phyloP scores from a whole-genome alignment of 208 protist species.

The Vickermania spadyakhi region DNA sequence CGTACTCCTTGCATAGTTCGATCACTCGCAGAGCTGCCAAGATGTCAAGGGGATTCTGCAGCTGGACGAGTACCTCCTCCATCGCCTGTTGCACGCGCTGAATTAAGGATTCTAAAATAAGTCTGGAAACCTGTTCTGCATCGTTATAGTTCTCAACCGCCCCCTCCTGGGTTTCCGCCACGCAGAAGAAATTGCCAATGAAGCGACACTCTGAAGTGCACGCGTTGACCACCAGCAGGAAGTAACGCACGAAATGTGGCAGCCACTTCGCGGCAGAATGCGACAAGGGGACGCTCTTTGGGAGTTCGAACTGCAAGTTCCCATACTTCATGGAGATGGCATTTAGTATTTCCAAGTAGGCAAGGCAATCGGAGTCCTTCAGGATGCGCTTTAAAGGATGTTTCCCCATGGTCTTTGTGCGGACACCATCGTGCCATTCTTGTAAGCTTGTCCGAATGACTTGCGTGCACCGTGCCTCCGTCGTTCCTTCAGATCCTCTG shows the following conservation, averaged over 20 bases:
- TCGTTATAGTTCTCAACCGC: conserved; percentile 36
- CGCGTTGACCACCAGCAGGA: conserved; percentile 44
- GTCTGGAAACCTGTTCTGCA: conserved; percentile 40
- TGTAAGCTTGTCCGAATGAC: background rate
- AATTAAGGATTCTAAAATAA: conserved; percentile 38
- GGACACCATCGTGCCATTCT: background rate
- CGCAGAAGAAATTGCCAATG: conserved; percentile 72
- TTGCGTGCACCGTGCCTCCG: background rate
- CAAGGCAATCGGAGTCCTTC: background rate
- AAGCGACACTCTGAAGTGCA: conserved; percentile 68
- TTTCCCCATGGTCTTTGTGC: background rate
- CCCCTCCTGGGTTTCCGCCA: conserved; percentile 26
- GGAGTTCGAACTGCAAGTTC: conserved; percentile 18
- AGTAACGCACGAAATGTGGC: conserved; percentile 44
- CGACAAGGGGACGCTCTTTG: conserved; percentile 31
- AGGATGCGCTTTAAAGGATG: background rate
- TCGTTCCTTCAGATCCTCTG: background rate
- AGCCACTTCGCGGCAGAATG: conserved; percentile 16
- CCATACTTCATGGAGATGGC: background rate
- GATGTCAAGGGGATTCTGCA: conserved; percentile 39
- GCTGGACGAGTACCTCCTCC: conserved; percentile 28
- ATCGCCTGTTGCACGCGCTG: conserved; percentile 23
- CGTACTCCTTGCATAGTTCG: conserved; percentile 61
- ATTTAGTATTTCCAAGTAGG: background rate
- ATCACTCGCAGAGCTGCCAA: conserved; percentile 58